Conservation (phyloP, 2,329 filamentous ascomycete species). For the Paecilomyces niveus region DNA sequence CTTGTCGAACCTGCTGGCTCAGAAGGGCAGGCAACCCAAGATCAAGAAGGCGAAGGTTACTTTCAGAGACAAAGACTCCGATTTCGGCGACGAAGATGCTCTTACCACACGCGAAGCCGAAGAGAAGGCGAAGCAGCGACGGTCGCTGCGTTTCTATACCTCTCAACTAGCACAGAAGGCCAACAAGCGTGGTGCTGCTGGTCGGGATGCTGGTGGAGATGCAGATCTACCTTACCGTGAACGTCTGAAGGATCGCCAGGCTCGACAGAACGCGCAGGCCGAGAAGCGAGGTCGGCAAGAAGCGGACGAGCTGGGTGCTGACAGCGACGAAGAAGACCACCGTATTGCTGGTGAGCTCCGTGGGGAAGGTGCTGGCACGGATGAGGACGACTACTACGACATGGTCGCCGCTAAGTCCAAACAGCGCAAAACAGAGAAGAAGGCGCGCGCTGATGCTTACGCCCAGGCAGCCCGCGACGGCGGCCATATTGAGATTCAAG, state of each 20-base stretch:
- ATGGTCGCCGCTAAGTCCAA: constrained; percentile 61
- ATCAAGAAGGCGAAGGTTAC: constrained; percentile 22
- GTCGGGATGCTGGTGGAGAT: constrained; percentile 55
- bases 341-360: constrained; percentile 46
- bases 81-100: constrained; percentile 84
- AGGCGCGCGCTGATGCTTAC: constrained; percentile 56
- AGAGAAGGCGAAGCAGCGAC: constrained; percentile 84
- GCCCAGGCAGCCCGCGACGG: constrained; percentile 49
- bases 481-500: constrained; percentile 57
- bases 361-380: constrained; percentile 29
- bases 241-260: constrained; percentile 76
- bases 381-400: constrained; percentile 68
- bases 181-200: constrained; percentile 63
- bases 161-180: constrained; percentile 94
- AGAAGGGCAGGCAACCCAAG: constrained; percentile 41
- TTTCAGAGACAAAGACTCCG: constrained; percentile 54
- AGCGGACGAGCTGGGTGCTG: constrained; percentile 57
- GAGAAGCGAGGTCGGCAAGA: constrained; percentile 69
- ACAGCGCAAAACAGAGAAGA: constrained; percentile 63
- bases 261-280: constrained; percentile 79
- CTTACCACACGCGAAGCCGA: constrained; percentile 72
- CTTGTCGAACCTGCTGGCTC: constrained; percentile 55
- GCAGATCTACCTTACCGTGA: constrained; percentile 72
- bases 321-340: constrained; percentile 60
- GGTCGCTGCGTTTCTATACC: constrained; percentile 93